phyloP scores from a whole-genome alignment of 768 basidiomycete genomes.

The Leucocoprinus sp. region DNA sequence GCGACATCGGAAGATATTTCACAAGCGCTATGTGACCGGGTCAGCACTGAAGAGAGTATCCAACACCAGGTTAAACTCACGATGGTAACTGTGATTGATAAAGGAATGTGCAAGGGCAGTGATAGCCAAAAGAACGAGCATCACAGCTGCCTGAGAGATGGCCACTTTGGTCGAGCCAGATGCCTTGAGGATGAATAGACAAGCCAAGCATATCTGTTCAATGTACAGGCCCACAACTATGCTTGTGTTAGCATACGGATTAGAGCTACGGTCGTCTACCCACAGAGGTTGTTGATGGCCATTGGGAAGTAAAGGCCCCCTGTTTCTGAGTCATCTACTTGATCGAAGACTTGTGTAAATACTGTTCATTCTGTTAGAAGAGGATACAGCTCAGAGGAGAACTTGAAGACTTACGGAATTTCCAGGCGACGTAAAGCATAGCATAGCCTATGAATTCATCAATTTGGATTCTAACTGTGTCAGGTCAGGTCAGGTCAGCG shows the following conservation, averaged over 20 bases:
- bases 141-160: constrained; percentile 38
- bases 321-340: constrained; percentile 41
- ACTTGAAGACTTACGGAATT: constrained; percentile 34
- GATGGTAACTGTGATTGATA: constrained; percentile 29
- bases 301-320: constrained; percentile 38
- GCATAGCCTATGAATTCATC: constrained; percentile 28
- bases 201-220: constrained; percentile 55
- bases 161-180: constrained; percentile 27
- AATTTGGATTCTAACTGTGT: not conserved
- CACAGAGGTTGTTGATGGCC: constrained; percentile 43
- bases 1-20: constrained; percentile 50
- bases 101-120: constrained; percentile 39
- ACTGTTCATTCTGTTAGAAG: constrained; percentile 22
- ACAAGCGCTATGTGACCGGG: constrained; percentile 31
- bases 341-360: constrained; percentile 44
- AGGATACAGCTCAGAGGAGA: not conserved
- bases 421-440: constrained; percentile 55
- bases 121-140: constrained; percentile 50
- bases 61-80: constrained; percentile 19
- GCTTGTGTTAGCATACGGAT: constrained; percentile 15
- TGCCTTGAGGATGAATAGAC: constrained; percentile 58
- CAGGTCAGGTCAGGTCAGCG: not conserved
- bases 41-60: not conserved
- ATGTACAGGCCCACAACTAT: constrained; percentile 65
- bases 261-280: constrained; percentile 13